phyloP scores from a whole-genome alignment of 495 filamentous ascomycete genomes.

The Hypoxylon fuscum region DNA sequence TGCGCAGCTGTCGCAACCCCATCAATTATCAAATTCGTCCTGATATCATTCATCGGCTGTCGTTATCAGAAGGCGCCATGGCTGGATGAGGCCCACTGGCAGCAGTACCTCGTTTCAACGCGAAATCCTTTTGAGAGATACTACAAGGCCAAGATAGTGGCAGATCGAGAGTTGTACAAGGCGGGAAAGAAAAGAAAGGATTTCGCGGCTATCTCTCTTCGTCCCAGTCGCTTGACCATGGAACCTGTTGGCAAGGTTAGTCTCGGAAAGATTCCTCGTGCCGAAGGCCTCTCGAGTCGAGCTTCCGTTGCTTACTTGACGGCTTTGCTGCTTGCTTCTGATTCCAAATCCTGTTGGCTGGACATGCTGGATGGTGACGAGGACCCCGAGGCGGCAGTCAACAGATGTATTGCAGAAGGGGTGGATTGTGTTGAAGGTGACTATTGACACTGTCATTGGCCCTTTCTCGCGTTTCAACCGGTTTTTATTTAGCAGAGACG shows the following conservation, averaged over 20 bases:
- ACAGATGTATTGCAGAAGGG: slow-evolving; percentile 66
- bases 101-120: slow-evolving; percentile 59
- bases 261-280: slow-evolving; percentile 67
- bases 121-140: slow-evolving; percentile 66
- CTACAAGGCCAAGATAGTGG: slow-evolving; percentile 74
- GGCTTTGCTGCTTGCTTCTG: slow-evolving; percentile 65
- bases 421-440: slow-evolving; percentile 73
- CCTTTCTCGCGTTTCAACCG: too few species aligned
- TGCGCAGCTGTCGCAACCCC: slow-evolving; percentile 63
- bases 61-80: slow-evolving; percentile 67
- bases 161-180: slow-evolving; percentile 74
- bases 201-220: slow-evolving; percentile 71
- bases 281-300: slow-evolving; percentile 65
- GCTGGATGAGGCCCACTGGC: slow-evolving; percentile 69
- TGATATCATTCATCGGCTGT: slow-evolving; percentile 71
- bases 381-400: slow-evolving; percentile 65
- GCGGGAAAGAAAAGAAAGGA: slow-evolving; percentile 48
- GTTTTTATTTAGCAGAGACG: too few species aligned
- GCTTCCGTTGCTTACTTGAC: slow-evolving; percentile 75
- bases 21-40: slow-evolving; percentile 72
- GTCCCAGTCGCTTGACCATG: slow-evolving; percentile 72
- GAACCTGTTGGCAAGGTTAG: slow-evolving; percentile 66
- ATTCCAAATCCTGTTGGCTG: slow-evolving; percentile 52
- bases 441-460: too few species aligned
- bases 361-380: slow-evolving; percentile 63